A percentile compares a stretch with the other conserved stretches of the same genome.
Conservation (phyloP, 768 basidiomycete species). For the Termitomyces sp. region DNA sequence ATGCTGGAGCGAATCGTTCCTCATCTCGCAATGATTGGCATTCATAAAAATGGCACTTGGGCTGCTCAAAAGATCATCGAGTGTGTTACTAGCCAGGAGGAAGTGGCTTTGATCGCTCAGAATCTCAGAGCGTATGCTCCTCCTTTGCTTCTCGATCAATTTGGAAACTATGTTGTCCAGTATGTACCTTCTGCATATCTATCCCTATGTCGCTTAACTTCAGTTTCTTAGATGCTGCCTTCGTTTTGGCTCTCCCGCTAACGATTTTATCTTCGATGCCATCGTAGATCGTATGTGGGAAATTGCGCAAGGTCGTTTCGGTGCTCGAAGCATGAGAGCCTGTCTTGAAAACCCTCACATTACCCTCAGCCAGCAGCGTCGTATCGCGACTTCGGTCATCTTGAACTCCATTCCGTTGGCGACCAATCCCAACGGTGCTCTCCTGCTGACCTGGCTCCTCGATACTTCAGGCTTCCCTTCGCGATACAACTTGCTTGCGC, state of each 20-base stretch:
- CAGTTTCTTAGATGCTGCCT: slow-evolving; percentile 68
- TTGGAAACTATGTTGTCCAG: slow-evolving; percentile 93
- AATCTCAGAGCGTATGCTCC: slow-evolving; percentile 90
- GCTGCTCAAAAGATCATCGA: slow-evolving; percentile 99
- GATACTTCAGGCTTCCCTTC: slow-evolving; percentile 94
- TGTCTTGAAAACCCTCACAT: slow-evolving; percentile 91
- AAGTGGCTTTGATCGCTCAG: slow-evolving; percentile 79
- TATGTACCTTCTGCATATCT: slow-evolving; percentile 35
- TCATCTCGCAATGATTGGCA: slow-evolving; percentile 94
- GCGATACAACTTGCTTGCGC: slow-evolving; percentile 91
- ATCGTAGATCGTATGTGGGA: slow-evolving; percentile 99
- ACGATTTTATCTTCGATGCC: slow-evolving; percentile 96
- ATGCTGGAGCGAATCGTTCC: slow-evolving; percentile 95
- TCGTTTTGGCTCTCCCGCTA: slow-evolving; percentile 84
- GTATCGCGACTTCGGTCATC: slow-evolving; percentile 90
- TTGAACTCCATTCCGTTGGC: slow-evolving; percentile 97
- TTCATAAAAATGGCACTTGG: slow-evolving; percentile 99
- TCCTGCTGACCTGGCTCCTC: slow-evolving; percentile 94
- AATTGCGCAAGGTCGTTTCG: slow-evolving; percentile 95
- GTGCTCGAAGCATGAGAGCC: slow-evolving; percentile 96
- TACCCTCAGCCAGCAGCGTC: slow-evolving; percentile 86
- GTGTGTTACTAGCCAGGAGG: slow-evolving; percentile 84
- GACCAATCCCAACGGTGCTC: slow-evolving; percentile 95
- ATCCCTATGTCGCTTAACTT: not conserved
- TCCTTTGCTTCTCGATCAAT: slow-evolving; percentile 90